Percentiles rank a stretch among this genome's conserved stretches.
These are phyloP conservation scores for Xylaria digitata DNA, from an alignment of 2,329 filamentous ascomycete species.

Conservation along the genomic window DNA sequence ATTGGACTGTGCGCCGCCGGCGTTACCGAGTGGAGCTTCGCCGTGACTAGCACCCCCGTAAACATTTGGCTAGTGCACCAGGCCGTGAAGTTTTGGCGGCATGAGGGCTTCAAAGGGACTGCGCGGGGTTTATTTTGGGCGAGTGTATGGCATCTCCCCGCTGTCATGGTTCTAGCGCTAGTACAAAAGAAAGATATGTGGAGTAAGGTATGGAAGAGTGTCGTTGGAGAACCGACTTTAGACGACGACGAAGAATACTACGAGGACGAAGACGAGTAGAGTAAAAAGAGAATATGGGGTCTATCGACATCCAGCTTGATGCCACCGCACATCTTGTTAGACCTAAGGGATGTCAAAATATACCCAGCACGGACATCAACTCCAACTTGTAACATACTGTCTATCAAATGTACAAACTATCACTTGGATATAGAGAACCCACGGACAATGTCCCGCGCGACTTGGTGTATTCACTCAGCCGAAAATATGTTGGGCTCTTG, in stretches of 20 bases:
- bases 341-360: slow-evolving; percentile 6
- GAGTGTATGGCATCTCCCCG: slow-evolving; percentile 94
- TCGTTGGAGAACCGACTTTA: slow-evolving; percentile 68
- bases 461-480: background rate
- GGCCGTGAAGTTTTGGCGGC: slow-evolving; percentile 83
- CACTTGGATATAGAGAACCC: slow-evolving; percentile 5
- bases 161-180: slow-evolving; percentile 88
- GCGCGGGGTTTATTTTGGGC: slow-evolving; percentile 94
- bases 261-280: slow-evolving; percentile 65
- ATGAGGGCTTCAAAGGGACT: slow-evolving; percentile 80
- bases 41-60: slow-evolving; percentile 80
- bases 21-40: slow-evolving; percentile 87
- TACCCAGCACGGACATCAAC: background rate
- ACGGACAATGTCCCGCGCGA: background rate
- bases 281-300: slow-evolving; percentile 35
- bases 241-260: slow-evolving; percentile 71
- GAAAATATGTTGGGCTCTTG: background rate
- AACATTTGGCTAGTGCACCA: slow-evolving; percentile 88
- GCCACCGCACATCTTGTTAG: background rate
- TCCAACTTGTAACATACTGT: slow-evolving; percentile 34
- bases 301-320: slow-evolving; percentile 17
- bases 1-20: slow-evolving; percentile 80
- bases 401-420: slow-evolving; percentile 33
- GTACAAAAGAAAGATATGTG: slow-evolving; percentile 94
- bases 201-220: slow-evolving; percentile 79